phyloP scores from a whole-genome alignment of 1,139 yeast species.

The Magnusiomyces tetraspermus region DNA sequence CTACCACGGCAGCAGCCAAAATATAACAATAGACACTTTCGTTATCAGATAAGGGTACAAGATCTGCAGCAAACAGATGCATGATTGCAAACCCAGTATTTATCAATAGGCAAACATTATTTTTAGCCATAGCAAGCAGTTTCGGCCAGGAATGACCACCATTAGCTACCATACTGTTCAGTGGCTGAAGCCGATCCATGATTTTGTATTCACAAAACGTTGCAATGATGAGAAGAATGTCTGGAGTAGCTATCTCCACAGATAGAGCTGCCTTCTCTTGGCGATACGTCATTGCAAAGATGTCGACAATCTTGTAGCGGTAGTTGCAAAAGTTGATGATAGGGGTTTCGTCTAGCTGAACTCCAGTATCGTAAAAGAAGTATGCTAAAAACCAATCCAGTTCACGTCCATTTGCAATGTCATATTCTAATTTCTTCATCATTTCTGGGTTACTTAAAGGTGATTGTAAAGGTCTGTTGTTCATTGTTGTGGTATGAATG shows the following conservation, averaged over 20 bases:
- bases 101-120: slow-evolving; percentile 11
- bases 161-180: slow-evolving; percentile 8
- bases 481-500: background rate
- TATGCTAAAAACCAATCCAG: slow-evolving; percentile 10
- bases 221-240: slow-evolving; percentile 10
- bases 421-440: slow-evolving; percentile 8
- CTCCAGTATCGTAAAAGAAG: slow-evolving; percentile 5
- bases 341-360: slow-evolving; percentile 12
- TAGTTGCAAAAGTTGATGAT: slow-evolving; percentile 14
- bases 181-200: slow-evolving; percentile 1
- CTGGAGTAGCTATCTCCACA: slow-evolving; percentile 13
- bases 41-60: slow-evolving; percentile 12
- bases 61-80: slow-evolving; percentile 14
- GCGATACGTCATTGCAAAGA: slow-evolving; percentile 14
- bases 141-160: slow-evolving; percentile 12
- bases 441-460: slow-evolving; percentile 11
- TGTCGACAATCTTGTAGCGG: slow-evolving; percentile 15
- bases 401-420: slow-evolving; percentile 9
- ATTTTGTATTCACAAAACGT: slow-evolving; percentile 12
- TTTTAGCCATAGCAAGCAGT: slow-evolving; percentile 7
- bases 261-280: slow-evolving; percentile 13
- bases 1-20: slow-evolving; percentile 13
- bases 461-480: background rate
- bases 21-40: slow-evolving; percentile 15
- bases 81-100: slow-evolving; percentile 13